phyloP scores from a whole-genome alignment of 306 rosid genomes.

The Glycine soja region DNA sequence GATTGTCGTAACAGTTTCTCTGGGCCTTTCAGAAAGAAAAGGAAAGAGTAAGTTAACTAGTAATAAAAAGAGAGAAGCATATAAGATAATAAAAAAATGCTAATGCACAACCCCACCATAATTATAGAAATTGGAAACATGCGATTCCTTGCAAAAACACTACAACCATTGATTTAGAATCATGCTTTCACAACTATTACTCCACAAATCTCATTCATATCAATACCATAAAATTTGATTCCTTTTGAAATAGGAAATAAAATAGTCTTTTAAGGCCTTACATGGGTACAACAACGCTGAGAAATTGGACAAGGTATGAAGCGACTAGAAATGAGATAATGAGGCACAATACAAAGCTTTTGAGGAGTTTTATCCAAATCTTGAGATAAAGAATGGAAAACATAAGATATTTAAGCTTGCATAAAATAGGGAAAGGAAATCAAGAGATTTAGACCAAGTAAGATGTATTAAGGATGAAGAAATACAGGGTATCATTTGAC shows the following conservation, averaged over 20 bases:
- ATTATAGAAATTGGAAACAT: constrained; percentile 19
- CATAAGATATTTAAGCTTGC: background rate
- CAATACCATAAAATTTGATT: background rate
- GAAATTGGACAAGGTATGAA: background rate
- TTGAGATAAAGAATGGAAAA: background rate
- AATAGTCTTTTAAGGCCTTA: background rate
- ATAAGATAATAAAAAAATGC: background rate
- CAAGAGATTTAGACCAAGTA: background rate
- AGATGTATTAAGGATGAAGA: background rate
- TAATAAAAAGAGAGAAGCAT: background rate
- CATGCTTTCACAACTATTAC: constrained; percentile 31
- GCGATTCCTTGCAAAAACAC: constrained; percentile 37
- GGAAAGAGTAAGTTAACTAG: constrained; percentile 34
- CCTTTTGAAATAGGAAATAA: constrained; percentile 20
- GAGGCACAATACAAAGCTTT: background rate
- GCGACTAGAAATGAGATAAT: background rate
- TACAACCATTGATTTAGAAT: constrained; percentile 1
- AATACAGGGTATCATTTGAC: background rate
- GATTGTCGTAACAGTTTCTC: constrained; percentile 81
- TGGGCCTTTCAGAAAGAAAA: constrained; percentile 68
- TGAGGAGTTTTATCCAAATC: background rate
- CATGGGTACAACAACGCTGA: background rate
- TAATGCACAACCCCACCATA: constrained; percentile 20
- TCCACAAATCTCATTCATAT: constrained; percentile 21
- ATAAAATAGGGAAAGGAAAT: background rate